Evolutionary conservation across 1,284 basidiomycete genomes (phyloP).

Genomic region (Pulchroboletus neoregius): DNA sequence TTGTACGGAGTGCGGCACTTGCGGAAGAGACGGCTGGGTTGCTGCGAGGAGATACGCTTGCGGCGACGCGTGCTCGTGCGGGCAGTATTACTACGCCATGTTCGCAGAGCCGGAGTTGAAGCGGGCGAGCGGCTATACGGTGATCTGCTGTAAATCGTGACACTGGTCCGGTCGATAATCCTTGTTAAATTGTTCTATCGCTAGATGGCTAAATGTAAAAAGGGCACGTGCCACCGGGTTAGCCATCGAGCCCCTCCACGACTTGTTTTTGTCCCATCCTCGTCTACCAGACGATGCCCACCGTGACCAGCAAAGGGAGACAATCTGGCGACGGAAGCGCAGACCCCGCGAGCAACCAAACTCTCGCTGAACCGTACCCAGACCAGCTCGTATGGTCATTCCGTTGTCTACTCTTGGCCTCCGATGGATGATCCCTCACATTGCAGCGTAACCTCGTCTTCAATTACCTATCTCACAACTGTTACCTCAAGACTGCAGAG

Average conservation of each 20-base stretch:
- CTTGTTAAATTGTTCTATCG: too few relatives aligned
- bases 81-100: conserved; percentile 10
- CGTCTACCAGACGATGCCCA: conserved; percentile 25
- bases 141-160: conserved; percentile 1
- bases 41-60: conserved; percentile 38
- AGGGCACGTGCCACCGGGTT: conserved; percentile 19
- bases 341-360: conserved; percentile 18
- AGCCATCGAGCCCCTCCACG: not conserved
- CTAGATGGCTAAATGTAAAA: not conserved
- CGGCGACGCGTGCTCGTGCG: conserved; percentile 20
- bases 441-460: conserved; percentile 68
- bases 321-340: conserved; percentile 7
- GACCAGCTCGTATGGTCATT: conserved; percentile 28
- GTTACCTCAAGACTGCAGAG: conserved; percentile 65
- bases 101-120: conserved; percentile 29
- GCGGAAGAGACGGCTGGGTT: conserved; percentile 48
- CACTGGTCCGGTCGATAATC: too few relatives aligned
- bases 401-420: not conserved
- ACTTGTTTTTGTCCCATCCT: not conserved
- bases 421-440: conserved; percentile 5
- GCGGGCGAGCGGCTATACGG: not conserved
- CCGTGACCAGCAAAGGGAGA: conserved; percentile 20
- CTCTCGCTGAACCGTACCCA: conserved; percentile 22
- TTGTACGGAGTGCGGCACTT: conserved; percentile 23
- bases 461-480: conserved; percentile 75